phyloP scores from a whole-genome alignment of 2,329 filamentous ascomycete species.

The Penicillium sp. region DNA sequence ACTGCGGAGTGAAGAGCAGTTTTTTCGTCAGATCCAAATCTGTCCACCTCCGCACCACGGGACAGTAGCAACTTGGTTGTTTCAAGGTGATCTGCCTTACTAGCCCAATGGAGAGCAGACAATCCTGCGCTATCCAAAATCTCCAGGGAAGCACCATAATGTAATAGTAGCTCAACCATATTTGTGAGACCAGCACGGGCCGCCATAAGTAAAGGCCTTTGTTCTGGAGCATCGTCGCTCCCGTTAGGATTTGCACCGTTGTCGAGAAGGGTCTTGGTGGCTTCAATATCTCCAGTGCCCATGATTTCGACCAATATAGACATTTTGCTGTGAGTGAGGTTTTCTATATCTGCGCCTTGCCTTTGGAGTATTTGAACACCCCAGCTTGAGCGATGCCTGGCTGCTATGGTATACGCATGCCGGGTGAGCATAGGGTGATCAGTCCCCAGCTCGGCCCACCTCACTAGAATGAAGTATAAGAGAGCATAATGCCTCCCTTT shows the following conservation, averaged over 20 bases:
- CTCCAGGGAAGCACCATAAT: slow-evolving; percentile 10
- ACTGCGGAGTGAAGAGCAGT: slow-evolving; percentile 15
- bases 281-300: slow-evolving; percentile 6
- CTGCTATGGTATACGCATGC: slow-evolving; percentile 18
- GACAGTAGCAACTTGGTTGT: slow-evolving; percentile 7
- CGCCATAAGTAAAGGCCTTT: slow-evolving; percentile 20
- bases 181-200: slow-evolving; percentile 14
- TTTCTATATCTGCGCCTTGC: slow-evolving; percentile 26
- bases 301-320: slow-evolving; percentile 23
- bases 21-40: neutral
- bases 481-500: slow-evolving; percentile 16
- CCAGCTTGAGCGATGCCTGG: slow-evolving; percentile 14
- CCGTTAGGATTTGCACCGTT: slow-evolving; percentile 28
- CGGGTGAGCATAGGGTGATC: slow-evolving; percentile 10
- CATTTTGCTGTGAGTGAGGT: neutral
- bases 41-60: slow-evolving; percentile 10
- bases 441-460: slow-evolving; percentile 22
- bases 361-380: slow-evolving; percentile 22
- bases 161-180: slow-evolving; percentile 14
- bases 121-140: neutral
- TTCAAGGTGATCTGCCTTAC: neutral
- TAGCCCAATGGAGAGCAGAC: slow-evolving; percentile 17
- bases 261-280: slow-evolving; percentile 17
- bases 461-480: slow-evolving; percentile 23
- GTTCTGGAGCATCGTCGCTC: neutral